These are phyloP conservation scores for Neurospora sp. DNA, from an alignment of 495 filamentous ascomycete genomes.

Conservation along the genomic window DNA sequence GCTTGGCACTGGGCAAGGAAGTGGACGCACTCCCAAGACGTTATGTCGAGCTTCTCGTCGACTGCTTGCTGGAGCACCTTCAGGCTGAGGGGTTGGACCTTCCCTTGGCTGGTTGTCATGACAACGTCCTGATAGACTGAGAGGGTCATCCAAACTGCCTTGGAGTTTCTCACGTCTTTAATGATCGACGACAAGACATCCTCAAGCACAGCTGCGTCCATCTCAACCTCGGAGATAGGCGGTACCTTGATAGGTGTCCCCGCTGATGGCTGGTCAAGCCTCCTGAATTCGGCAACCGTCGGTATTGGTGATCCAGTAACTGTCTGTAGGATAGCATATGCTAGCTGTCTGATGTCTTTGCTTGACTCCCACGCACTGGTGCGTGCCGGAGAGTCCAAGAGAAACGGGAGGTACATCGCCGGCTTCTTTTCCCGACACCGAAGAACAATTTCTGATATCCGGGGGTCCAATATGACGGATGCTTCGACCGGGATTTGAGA, in stretches of 20 bases:
- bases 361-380: conserved; percentile 57
- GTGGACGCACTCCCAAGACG: conserved; percentile 53
- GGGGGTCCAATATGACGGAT: conserved; percentile 29
- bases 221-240: neutral
- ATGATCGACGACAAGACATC: conserved; percentile 7
- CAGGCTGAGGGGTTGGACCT: conserved; percentile 14
- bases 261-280: conserved; percentile 16
- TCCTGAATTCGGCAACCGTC: conserved; percentile 19
- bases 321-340: conserved; percentile 47
- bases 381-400: conserved; percentile 48
- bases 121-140: conserved; percentile 34
- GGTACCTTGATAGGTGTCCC: conserved; percentile 10
- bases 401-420: conserved; percentile 47
- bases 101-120: conserved; percentile 23
- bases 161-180: neutral
- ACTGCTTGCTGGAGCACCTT: conserved; percentile 15
- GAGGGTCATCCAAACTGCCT: conserved; percentile 27
- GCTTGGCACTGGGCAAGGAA: conserved; percentile 53
- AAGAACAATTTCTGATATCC: conserved; percentile 38
- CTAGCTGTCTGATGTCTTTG: conserved; percentile 40
- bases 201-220: neutral
- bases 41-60: conserved; percentile 8
- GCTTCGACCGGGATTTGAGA: neutral
- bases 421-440: conserved; percentile 21
- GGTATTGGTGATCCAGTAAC: conserved; percentile 10